These are phyloP conservation scores for Scleroderma citrinum DNA, from an alignment of 768 basidiomycete species.

Conservation along the genomic window DNA sequence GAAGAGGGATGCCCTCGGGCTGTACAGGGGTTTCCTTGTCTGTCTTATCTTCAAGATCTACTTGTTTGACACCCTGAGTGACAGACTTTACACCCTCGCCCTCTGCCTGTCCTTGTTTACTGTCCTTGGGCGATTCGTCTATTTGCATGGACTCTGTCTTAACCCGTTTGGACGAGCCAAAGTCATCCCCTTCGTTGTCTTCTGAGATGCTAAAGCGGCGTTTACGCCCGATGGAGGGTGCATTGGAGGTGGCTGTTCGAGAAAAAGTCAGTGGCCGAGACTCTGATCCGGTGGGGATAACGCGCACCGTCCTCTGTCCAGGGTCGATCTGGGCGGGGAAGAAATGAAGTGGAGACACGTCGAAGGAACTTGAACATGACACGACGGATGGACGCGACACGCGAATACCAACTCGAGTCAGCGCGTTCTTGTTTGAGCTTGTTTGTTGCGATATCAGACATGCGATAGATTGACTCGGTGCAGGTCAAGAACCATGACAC, in stretches of 20 bases:
- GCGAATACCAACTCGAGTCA: background rate
- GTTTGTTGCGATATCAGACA: too few relatives aligned
- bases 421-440: background rate
- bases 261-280: slow-evolving; percentile 5
- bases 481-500: slow-evolving; percentile 54
- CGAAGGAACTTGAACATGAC: slow-evolving; percentile 64
- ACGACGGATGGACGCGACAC: slow-evolving; percentile 3
- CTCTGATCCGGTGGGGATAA: slow-evolving; percentile 8
- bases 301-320: slow-evolving; percentile 71
- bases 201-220: slow-evolving; percentile 51
- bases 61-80: slow-evolving; percentile 62
- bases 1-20: slow-evolving; percentile 33
- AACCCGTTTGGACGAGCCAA: slow-evolving; percentile 30
- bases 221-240: slow-evolving; percentile 62
- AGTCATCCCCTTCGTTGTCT: slow-evolving; percentile 36
- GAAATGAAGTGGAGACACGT: slow-evolving; percentile 63
- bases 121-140: background rate
- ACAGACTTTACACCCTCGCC: slow-evolving; percentile 61
- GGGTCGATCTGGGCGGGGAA: slow-evolving; percentile 66
- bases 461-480: background rate
- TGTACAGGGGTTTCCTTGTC: slow-evolving; percentile 8
- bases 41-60: slow-evolving; percentile 47
- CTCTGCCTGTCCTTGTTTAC: slow-evolving; percentile 8
- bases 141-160: slow-evolving; percentile 35
- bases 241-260: slow-evolving; percentile 64